Base-by-base conservation (phyloP, 805 yeast genomes). In the Ogataea sp. region DNA sequence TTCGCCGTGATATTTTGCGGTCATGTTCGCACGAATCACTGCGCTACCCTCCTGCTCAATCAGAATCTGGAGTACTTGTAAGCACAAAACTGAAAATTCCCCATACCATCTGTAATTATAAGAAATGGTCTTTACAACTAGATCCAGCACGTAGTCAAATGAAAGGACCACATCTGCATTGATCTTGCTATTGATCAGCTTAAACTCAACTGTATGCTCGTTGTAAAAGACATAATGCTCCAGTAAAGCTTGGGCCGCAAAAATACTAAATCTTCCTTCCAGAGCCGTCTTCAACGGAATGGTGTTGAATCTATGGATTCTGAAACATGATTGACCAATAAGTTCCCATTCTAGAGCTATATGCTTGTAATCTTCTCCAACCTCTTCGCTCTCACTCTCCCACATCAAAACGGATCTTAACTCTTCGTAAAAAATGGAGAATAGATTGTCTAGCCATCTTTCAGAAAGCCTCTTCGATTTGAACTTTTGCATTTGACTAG, bases 311-410 rank as follows among this genome's bases (percentile, higher is more conserved):
- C 71, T 67, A 48, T 68, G 70, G 1, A 73, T 67, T 45, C 75
- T 63, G 36, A 62, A 57, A 25, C 72, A 62, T 17, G 80, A 68
- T 7, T 75, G 59, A 0, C 89, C 90, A 34, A 82, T 64, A 45
- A 82, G 59, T 49, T 79, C 83, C 90, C 90, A 83, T 52, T 83
- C 87, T 20, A 82, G 54, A 0, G 84, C 82, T 50, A 79, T 73
- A 47, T 78, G 80, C 40, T 64, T 67, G 13, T 65, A 55, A 17
- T 46, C 50, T 14, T 26, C 35, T 8, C 24, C 32, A 23, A 23
- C 28, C 13, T 26, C 26, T 3, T 35, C 37, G 11, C 6, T 18
- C 34, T 61, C 65, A 39, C 54, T 57, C 29, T 57, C 61, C 59
- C 62, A 60, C 67, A 87, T 74, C 2, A 96, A 82, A 52, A 85